Evolutionary conservation across 306 rosid genomes (phyloP).

Genomic region (Medicago arabica): DNA sequence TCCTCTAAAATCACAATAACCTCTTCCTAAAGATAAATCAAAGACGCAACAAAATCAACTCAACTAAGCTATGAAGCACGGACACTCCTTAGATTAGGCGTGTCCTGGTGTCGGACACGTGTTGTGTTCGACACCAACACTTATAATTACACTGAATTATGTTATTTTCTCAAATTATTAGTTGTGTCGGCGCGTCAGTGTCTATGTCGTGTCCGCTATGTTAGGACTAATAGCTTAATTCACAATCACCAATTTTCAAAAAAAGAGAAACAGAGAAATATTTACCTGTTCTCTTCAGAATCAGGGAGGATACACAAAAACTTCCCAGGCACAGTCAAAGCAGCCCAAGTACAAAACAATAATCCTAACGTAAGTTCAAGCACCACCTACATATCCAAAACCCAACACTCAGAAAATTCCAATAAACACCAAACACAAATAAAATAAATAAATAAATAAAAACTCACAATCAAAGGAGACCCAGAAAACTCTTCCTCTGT

Average conservation of each 20-base stretch:
- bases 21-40: neutral
- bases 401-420: constrained; percentile 17
- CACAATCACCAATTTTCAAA: neutral
- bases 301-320: constrained; percentile 74
- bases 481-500: constrained; percentile 88
- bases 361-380: constrained; percentile 69
- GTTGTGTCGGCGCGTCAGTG: too few relatives aligned
- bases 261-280: constrained; percentile 5
- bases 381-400: constrained; percentile 61
- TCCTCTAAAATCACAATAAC: too few relatives aligned
- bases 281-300: constrained; percentile 85
- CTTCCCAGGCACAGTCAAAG: constrained; percentile 71
- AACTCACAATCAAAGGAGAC: constrained; percentile 71
- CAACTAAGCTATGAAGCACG: too few relatives aligned
- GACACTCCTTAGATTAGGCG: too few relatives aligned
- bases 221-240: constrained; percentile 1
- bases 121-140: too few relatives aligned
- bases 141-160: too few relatives aligned
- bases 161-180: too few relatives aligned
- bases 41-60: constrained; percentile 22
- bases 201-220: too few relatives aligned
- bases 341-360: constrained; percentile 75
- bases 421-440: constrained; percentile 16
- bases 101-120: too few relatives aligned
- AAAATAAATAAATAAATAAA: neutral